These are phyloP conservation scores for Obba rivulosa DNA, from an alignment of 768 basidiomycete species.

Conservation along the genomic window DNA sequence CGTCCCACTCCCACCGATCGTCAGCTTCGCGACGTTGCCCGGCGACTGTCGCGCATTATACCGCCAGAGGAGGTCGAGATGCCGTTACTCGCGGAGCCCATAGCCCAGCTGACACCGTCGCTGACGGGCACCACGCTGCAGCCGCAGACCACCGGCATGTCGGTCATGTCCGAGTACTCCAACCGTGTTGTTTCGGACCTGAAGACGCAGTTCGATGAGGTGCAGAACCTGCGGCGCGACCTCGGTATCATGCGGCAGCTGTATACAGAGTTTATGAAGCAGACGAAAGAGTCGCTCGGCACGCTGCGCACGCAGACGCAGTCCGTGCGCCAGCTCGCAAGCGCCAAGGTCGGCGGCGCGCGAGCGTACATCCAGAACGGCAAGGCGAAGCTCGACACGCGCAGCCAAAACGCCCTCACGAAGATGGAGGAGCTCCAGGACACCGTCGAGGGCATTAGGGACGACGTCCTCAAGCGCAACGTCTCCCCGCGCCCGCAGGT, in stretches of 20 bases:
- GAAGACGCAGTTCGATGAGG: conserved; percentile 90
- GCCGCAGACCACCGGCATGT: conserved; percentile 73
- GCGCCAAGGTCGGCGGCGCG: conserved; percentile 75
- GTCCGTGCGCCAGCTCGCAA: conserved; percentile 83
- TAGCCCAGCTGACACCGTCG: conserved; percentile 34
- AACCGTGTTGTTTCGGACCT: conserved; percentile 73
- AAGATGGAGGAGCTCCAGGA: conserved; percentile 93
- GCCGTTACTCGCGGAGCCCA: conserved; percentile 28
- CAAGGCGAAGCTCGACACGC: conserved; percentile 84
- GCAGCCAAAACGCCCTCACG: conserved; percentile 86
- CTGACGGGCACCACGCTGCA: conserved; percentile 65
- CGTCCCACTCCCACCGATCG: conserved; percentile 67
- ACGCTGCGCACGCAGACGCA: conserved; percentile 79
- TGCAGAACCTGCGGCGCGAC: conserved; percentile 90
- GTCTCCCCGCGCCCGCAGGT: conserved; percentile 74
- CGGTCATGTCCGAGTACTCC: conserved; percentile 67
- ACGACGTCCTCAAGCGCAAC: conserved; percentile 87
- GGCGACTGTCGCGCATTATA: conserved; percentile 68
- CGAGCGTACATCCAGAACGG: conserved; percentile 87
- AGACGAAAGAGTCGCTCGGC: conserved; percentile 81
- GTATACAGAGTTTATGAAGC: conserved; percentile 89
- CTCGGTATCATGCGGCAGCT: conserved; percentile 91
- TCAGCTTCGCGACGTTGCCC: conserved; percentile 68
- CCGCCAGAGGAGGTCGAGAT: conserved; percentile 30
- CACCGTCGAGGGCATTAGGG: conserved; percentile 80